Evolutionary conservation across 257 asterid species (phyloP).

Genomic region (Salvia rosmarinus): DNA sequence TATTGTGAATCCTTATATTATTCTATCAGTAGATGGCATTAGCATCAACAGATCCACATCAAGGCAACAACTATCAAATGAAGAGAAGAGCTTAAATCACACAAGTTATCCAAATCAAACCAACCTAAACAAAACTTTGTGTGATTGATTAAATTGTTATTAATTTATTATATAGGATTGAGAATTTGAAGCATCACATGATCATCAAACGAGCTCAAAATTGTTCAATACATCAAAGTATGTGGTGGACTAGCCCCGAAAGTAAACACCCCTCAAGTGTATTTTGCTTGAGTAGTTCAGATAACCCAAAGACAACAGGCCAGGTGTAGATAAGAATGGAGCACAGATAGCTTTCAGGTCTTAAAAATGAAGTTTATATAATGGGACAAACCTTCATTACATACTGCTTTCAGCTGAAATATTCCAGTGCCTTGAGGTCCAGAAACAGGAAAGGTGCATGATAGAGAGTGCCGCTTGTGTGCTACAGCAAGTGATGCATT

Average conservation of each 20-base stretch:
- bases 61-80: conserved; percentile 15
- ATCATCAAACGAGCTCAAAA: too few relatives aligned
- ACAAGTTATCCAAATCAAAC: not conserved
- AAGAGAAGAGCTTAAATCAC: conserved; percentile 23
- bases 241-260: too few relatives aligned
- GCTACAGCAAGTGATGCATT: conserved; percentile 95
- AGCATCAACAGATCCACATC: not conserved
- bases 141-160: too few relatives aligned
- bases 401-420: conserved; percentile 89
- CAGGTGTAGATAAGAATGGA: not conserved
- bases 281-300: not conserved
- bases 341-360: not conserved
- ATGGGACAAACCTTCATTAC: conserved; percentile 64
- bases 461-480: conserved; percentile 82
- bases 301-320: not conserved
- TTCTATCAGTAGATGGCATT: too few relatives aligned
- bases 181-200: too few relatives aligned
- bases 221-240: not conserved
- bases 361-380: not conserved
- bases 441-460: conserved; percentile 92
- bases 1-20: not conserved
- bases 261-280: too few relatives aligned
- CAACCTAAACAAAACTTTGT: not conserved
- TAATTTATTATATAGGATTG: too few relatives aligned
- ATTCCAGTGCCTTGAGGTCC: conserved; percentile 96